Evolutionary conservation across 1,139 yeast genomes (phyloP), one percentile per base, ranked within the genome.

Genomic region (Taphrina populina): DNA sequence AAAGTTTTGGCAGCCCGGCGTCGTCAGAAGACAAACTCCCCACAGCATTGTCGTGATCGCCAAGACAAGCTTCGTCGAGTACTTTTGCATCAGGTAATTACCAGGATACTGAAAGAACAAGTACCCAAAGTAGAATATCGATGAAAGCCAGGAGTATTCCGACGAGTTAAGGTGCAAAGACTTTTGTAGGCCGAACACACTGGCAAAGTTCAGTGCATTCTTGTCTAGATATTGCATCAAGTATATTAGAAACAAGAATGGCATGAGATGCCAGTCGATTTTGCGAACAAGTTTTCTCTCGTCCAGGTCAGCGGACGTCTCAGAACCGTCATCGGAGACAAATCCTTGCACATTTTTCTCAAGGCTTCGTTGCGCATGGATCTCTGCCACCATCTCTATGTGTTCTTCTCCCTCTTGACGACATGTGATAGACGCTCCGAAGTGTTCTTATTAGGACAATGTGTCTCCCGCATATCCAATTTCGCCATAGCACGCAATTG

Each of bases 141-240:
- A 15, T 17, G 26, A n/a, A 13, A 26, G 19, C 23, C 21, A 13
- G n/a, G 24, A 20, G 19, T 26, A 44, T 8, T 52, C 21, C 26
- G 13, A 20, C 10, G 44, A 54, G 11, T 13, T 7, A 3, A 52
- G 35, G n/a, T 19, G 11, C 19, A 52, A 46, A n/a, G 74, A 79
- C 49, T 71, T 73, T 58, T 70, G 68, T 75, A 79, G 71, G 0
- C 82, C 82, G 1, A 77, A 74, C 5, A 75, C 76, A 61, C 76
- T 74, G 2, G 82, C 81, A 58, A 75, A 75, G 20, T 74, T 67
- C 43, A 79, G 67, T 62, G 77, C 78, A 19, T 58, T 33, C 8
- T 60, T 36, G 34, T 58, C 60, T 19, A 58, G 34, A 35, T 58
- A 63, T 17, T 64, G 44, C 11, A 63, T 43, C 52, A 65, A 59